A percentile compares a stretch with the other conserved stretches of the same genome.
Evolutionary conservation across 2,329 filamentous ascomycete species (phyloP).

Genomic region (Trichophyton simii): DNA sequence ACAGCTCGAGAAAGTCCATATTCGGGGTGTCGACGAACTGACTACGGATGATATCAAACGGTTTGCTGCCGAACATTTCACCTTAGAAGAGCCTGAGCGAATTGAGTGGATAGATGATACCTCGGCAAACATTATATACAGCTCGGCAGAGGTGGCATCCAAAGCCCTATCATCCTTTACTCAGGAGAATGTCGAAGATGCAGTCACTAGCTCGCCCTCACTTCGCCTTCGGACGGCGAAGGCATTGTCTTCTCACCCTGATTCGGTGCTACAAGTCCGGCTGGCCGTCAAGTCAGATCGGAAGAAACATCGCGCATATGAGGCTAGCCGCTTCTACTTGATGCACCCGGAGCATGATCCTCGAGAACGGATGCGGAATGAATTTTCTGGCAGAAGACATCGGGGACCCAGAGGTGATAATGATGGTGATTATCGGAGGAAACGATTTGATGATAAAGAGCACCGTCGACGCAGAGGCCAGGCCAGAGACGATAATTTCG

Average conservation of each 20-base stretch:
- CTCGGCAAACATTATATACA: constrained; percentile 76
- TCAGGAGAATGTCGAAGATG: constrained; percentile 24
- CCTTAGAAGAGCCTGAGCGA: constrained; percentile 41
- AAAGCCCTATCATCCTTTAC: constrained; percentile 42
- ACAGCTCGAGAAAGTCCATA: constrained; percentile 55
- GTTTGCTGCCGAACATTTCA: constrained; percentile 59
- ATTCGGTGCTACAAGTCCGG: constrained; percentile 58
- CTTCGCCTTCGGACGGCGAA: constrained; percentile 60
- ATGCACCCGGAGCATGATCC: constrained; percentile 82
- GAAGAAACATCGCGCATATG: constrained; percentile 66
- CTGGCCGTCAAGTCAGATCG: constrained; percentile 62
- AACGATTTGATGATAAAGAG: constrained; percentile 52
- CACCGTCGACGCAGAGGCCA: constrained; percentile 29
- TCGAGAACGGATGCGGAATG: constrained; percentile 53
- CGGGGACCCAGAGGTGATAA: constrained; percentile 25
- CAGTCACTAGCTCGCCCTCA: constrained; percentile 36
- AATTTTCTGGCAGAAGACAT: constrained; percentile 35
- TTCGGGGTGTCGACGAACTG: constrained; percentile 70
- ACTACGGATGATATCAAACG: constrained; percentile 66
- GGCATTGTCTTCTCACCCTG: constrained; percentile 52
- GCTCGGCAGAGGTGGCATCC: constrained; percentile 40
- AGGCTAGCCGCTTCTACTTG: constrained; percentile 81
- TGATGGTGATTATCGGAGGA: constrained; percentile 34
- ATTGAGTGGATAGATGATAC: constrained; percentile 95
- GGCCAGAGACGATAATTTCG: constrained; percentile 49